These are phyloP conservation scores for Amanita pseudoporphyria DNA, from an alignment of 768 basidiomycete genomes.

Conservation along the genomic window DNA sequence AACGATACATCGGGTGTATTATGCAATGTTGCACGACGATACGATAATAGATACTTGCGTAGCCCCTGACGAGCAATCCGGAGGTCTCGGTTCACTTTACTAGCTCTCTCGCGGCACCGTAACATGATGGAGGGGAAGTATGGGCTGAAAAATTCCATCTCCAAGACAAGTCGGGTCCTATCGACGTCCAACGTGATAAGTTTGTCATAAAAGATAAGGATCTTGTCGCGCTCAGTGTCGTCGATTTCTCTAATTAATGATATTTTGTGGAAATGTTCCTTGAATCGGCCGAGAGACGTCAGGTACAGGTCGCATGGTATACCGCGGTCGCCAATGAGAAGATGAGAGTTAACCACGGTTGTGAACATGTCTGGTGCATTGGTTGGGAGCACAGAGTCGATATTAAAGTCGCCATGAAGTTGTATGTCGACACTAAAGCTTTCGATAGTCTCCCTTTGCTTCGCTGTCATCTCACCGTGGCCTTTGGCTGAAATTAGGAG, in stretches of 20 bases:
- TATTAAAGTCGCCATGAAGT: background rate
- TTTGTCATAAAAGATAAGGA: constrained; percentile 4
- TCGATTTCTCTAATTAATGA: constrained; percentile 2
- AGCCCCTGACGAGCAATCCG: background rate
- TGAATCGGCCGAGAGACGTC: constrained; percentile 10
- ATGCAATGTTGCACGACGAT: background rate
- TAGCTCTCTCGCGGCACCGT: background rate
- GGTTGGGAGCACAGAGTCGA: constrained; percentile 6
- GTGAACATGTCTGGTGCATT: constrained; percentile 8
- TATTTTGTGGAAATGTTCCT: constrained; percentile 2
- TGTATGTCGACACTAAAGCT: background rate
- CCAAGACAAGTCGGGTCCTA: background rate
- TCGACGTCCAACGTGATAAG: constrained; percentile 3
- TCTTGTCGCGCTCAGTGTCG: background rate
- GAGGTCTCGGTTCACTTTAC: background rate
- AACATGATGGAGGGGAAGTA: background rate
- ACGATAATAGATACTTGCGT: background rate
- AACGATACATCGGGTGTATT: background rate
- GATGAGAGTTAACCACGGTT: constrained; percentile 8
- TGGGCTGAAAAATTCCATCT: background rate
- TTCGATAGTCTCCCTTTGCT: background rate
- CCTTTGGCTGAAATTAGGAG: constrained; percentile 7
- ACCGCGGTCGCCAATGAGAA: constrained; percentile 10
- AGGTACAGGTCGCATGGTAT: constrained; percentile 11
- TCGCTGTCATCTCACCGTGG: background rate